Conservation (phyloP, 345 rosid species). For the Gossypium stocksii region DNA sequence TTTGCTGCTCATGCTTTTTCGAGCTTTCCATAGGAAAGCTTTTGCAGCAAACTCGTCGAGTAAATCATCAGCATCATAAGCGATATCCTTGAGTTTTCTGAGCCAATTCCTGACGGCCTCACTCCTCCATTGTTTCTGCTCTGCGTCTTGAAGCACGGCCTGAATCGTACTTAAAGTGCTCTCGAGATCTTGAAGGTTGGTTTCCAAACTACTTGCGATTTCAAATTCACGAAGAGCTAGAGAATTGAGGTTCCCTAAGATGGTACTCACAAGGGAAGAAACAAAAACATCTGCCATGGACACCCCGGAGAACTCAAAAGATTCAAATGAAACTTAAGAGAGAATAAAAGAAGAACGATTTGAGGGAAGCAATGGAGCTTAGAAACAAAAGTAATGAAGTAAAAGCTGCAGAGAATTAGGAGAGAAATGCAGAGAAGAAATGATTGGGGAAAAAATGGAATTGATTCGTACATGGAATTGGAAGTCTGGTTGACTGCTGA, state of each 20-base stretch:
- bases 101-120: conserved; percentile 10
- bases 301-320: neutral
- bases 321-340: neutral
- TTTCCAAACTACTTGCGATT: neutral
- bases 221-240: neutral
- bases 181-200: neutral
- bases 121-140: conserved; percentile 9
- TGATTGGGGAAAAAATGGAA: neutral
- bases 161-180: conserved; percentile 4
- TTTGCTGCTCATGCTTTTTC: neutral
- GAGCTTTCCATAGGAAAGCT: neutral
- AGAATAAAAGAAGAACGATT: neutral
- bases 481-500: neutral
- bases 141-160: conserved; percentile 13
- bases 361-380: neutral
- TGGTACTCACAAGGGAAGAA: conserved; percentile 4
- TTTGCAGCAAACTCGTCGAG: neutral
- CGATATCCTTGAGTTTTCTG: neutral
- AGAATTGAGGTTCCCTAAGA: conserved; percentile 1
- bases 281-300: conserved; percentile 4
- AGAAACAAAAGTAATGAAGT: neutral
- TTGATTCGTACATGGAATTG: neutral
- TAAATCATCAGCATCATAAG: conserved; percentile 7
- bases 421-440: neutral
- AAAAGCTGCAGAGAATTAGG: neutral